These are phyloP conservation scores for Anthostomella pinea DNA, from an alignment of 2,329 filamentous ascomycete species.

Conservation along the genomic window DNA sequence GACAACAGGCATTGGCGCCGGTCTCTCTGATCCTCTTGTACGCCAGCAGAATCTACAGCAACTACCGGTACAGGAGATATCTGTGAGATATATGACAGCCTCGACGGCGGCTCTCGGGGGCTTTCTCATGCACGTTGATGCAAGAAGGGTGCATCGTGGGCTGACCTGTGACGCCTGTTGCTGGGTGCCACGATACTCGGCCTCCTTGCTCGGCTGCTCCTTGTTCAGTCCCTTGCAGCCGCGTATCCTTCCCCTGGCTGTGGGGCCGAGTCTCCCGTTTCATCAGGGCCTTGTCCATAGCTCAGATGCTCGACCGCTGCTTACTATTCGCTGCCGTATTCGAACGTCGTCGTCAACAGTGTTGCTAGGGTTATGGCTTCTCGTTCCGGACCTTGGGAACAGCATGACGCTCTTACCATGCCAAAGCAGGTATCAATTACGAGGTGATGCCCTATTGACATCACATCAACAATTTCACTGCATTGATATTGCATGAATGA, in stretches of 20 bases:
- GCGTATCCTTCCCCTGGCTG: slow-evolving; percentile 12
- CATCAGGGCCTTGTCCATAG: slow-evolving; percentile 10
- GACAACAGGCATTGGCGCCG: too few species aligned
- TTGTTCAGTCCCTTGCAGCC: slow-evolving; percentile 19
- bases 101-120: slow-evolving; percentile 13
- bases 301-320: slow-evolving; percentile 5
- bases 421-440: too few species aligned
- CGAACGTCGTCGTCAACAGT: slow-evolving; percentile 9
- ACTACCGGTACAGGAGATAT: too few species aligned
- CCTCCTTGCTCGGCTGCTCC: slow-evolving; percentile 5
- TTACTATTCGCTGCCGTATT: slow-evolving; percentile 7
- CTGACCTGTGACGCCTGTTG: slow-evolving; percentile 9
- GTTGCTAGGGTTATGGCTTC: slow-evolving; percentile 3
- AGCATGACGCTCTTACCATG: not conserved
- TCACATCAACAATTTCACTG: too few species aligned
- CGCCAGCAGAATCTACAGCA: too few species aligned
- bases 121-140: slow-evolving; percentile 13
- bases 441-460: too few species aligned
- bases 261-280: slow-evolving; percentile 7
- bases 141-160: slow-evolving; percentile 16
- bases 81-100: too few species aligned
- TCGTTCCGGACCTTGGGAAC: slow-evolving; percentile 4
- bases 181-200: slow-evolving; percentile 7
- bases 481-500: not conserved
- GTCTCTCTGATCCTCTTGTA: too few species aligned